phyloP scores from a whole-genome alignment of 306 rosid genomes.

The Cucurbita pepo region DNA sequence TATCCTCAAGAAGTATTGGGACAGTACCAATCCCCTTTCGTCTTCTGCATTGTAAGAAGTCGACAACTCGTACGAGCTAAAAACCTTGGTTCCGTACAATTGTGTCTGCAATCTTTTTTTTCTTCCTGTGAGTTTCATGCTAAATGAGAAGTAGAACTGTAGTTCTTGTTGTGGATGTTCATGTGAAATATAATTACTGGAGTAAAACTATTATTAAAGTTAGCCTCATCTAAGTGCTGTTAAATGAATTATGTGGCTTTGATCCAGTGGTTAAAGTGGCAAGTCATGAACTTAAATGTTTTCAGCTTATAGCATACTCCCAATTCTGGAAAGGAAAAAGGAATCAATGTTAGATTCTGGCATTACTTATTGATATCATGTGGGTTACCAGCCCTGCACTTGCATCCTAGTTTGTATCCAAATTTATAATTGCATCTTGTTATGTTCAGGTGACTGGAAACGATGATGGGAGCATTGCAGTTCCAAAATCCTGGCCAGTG shows the following conservation, averaged over 20 bases:
- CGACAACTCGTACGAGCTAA: background rate
- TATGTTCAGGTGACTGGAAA: slow-evolving; percentile 10
- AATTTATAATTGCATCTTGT: background rate
- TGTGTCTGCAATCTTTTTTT: background rate
- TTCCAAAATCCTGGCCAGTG: slow-evolving; percentile 6
- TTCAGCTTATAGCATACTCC: background rate
- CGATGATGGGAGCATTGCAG: slow-evolving; percentile 1
- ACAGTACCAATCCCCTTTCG: background rate
- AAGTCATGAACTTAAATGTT: background rate
- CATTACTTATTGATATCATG: background rate
- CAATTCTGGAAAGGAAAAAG: background rate
- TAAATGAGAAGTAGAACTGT: background rate
- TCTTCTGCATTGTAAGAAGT: background rate
- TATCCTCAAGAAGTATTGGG: background rate
- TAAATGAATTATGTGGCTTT: background rate
- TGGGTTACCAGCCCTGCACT: background rate
- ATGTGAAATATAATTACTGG: background rate
- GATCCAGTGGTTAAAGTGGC: background rate
- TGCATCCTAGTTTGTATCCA: background rate
- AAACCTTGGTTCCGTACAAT: background rate
- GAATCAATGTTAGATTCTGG: background rate
- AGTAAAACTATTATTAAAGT: background rate
- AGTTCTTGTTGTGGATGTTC: background rate
- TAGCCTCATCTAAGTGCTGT: background rate
- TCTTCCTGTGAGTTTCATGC: background rate